Percentiles rank a stretch among this genome's conserved stretches.
Evolutionary conservation across 2,329 filamentous ascomycete genomes (phyloP).

Genomic region (Pseudogymnoascus sp.): DNA sequence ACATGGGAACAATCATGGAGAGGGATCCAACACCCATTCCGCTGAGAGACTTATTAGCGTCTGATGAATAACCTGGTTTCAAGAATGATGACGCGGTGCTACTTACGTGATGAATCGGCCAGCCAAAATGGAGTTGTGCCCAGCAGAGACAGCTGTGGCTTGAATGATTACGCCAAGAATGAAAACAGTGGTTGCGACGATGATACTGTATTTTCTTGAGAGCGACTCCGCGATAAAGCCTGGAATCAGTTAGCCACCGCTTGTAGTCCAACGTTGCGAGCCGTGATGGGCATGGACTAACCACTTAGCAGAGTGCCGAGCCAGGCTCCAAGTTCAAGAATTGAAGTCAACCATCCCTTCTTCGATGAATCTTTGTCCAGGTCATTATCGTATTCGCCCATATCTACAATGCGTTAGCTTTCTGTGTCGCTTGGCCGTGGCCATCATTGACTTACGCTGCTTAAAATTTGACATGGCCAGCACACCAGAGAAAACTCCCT

Average conservation of each 20-base stretch:
- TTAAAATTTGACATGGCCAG: slow-evolving; percentile 50
- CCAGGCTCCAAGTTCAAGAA: slow-evolving; percentile 72
- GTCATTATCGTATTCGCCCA: slow-evolving; percentile 46
- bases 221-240: slow-evolving; percentile 59
- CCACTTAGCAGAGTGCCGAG: slow-evolving; percentile 57
- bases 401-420: slow-evolving; percentile 35
- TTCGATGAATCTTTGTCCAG: slow-evolving; percentile 42
- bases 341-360: slow-evolving; percentile 57
- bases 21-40: slow-evolving; percentile 64
- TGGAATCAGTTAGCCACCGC: slow-evolving; percentile 12
- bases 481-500: slow-evolving; percentile 70
- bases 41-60: background rate
- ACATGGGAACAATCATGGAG: slow-evolving; percentile 57
- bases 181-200: slow-evolving; percentile 60
- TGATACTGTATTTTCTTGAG: slow-evolving; percentile 62
- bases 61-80: background rate
- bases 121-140: slow-evolving; percentile 55
- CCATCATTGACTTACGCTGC: slow-evolving; percentile 32
- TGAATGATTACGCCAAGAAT: slow-evolving; percentile 65
- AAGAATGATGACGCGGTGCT: background rate
- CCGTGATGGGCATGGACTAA: background rate
- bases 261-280: background rate
- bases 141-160: slow-evolving; percentile 50
- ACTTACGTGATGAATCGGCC: slow-evolving; percentile 59
- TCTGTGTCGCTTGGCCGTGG: slow-evolving; percentile 24